phyloP scores from a whole-genome alignment of 2,329 filamentous ascomycete species.

The Lasiodiplodia sp. region DNA sequence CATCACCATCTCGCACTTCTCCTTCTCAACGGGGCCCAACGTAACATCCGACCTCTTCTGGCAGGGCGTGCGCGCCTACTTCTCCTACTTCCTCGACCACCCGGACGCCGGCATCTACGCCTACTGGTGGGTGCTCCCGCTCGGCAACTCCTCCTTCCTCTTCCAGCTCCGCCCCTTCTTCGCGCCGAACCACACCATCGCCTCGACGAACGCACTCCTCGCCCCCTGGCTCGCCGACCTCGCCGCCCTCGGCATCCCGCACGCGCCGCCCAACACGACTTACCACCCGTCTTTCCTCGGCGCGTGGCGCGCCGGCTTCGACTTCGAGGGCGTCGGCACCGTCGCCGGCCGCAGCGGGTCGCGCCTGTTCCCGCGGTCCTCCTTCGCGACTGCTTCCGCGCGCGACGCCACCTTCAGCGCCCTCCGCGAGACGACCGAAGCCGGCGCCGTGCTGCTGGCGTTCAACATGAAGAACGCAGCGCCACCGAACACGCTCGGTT shows the following conservation, averaged over 20 bases:
- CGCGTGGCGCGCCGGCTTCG: constrained; percentile 52
- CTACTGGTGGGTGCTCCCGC: constrained; percentile 40
- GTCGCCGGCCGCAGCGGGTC: constrained; percentile 51
- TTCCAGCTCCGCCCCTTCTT: constrained; percentile 45
- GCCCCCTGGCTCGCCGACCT: constrained; percentile 43
- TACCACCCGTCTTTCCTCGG: constrained; percentile 47
- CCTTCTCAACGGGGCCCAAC: constrained; percentile 46
- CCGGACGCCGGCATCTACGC: constrained; percentile 40
- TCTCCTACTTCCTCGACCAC: constrained; percentile 38
- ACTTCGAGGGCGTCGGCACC: constrained; percentile 47
- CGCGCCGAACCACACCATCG: constrained; percentile 44
- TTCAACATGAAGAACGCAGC: constrained; percentile 15
- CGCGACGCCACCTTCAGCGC: constrained; percentile 48
- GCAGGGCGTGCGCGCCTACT: constrained; percentile 41
- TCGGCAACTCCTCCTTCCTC: constrained; percentile 34
- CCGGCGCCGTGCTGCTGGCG: constrained; percentile 1
- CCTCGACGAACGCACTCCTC: constrained; percentile 43
- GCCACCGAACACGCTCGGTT: constrained; percentile 6
- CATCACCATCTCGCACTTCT: constrained; percentile 46
- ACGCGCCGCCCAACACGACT: constrained; percentile 46
- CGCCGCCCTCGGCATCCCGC: constrained; percentile 45
- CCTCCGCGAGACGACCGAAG: constrained; percentile 9
- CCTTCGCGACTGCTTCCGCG: constrained; percentile 46
- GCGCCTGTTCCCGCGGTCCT: constrained; percentile 53
- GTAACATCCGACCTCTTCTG: constrained; percentile 43